These are phyloP conservation scores for Dissophora globulifera DNA, from an alignment of 192 early-diverging fungal species.

Conservation along the genomic window DNA sequence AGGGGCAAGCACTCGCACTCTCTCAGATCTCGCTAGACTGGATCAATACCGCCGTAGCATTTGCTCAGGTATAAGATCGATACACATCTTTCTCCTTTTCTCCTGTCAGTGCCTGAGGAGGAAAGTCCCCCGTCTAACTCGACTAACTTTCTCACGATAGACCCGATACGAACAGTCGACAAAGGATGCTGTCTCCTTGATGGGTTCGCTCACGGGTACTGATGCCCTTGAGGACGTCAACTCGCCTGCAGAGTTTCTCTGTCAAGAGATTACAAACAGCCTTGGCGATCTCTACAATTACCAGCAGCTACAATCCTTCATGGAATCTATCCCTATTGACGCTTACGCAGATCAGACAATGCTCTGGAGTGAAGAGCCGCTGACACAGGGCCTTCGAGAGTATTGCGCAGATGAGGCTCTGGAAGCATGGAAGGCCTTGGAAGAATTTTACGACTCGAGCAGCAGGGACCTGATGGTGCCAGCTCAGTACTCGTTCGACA, in stretches of 20 bases:
- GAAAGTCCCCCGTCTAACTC: neutral
- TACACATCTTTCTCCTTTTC: neutral
- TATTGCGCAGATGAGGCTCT: slow-evolving; percentile 21
- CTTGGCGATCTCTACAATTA: slow-evolving; percentile 39
- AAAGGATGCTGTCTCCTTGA: slow-evolving; percentile 19
- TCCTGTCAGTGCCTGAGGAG: neutral
- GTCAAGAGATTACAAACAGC: slow-evolving; percentile 23
- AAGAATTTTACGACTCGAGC: slow-evolving; percentile 16
- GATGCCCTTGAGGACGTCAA: slow-evolving; percentile 3
- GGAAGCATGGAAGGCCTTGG: slow-evolving; percentile 29
- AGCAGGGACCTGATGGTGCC: neutral
- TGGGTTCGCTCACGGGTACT: slow-evolving; percentile 1
- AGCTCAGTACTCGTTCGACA: slow-evolving; percentile 10
- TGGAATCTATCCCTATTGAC: slow-evolving; percentile 34
- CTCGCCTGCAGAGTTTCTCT: slow-evolving; percentile 25
- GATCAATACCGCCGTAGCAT: slow-evolving; percentile 36
- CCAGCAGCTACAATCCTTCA: slow-evolving; percentile 32
- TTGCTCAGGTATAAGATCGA: slow-evolving; percentile 40
- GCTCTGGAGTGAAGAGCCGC: slow-evolving; percentile 26
- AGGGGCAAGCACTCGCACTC: slow-evolving; percentile 32
- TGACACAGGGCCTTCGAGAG: slow-evolving; percentile 19
- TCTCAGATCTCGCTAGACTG: slow-evolving; percentile 43
- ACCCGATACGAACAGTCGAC: slow-evolving; percentile 32
- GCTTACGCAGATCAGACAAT: slow-evolving; percentile 17
- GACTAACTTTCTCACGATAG: neutral